Evolutionary conservation across 495 filamentous ascomycete genomes (phyloP).

Genomic region (Aspergillus campestris): DNA sequence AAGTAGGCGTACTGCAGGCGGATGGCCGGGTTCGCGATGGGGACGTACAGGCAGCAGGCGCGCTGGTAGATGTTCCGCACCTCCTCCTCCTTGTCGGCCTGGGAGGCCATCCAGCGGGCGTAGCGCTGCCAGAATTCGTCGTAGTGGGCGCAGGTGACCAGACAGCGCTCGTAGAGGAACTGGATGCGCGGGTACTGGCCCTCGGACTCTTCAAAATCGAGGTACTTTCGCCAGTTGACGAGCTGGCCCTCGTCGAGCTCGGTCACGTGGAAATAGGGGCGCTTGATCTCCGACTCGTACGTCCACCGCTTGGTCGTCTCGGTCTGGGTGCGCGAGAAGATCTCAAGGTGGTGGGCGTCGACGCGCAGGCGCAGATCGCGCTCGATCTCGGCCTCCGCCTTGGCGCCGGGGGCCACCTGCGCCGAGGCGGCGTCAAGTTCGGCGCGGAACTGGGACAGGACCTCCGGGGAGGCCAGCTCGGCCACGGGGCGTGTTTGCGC

Average conservation of each 20-base stretch:
- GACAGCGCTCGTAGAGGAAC: slow-evolving; percentile 87
- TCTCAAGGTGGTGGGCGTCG: slow-evolving; percentile 69
- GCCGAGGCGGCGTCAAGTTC: slow-evolving; percentile 55
- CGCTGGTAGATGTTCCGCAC: slow-evolving; percentile 89
- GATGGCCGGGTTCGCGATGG: slow-evolving; percentile 70
- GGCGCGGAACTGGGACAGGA: slow-evolving; percentile 56
- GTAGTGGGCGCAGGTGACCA: slow-evolving; percentile 88
- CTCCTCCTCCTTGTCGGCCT: slow-evolving; percentile 77
- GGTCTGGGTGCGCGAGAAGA: slow-evolving; percentile 73
- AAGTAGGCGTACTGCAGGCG: slow-evolving; percentile 91
- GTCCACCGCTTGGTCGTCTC: slow-evolving; percentile 94
- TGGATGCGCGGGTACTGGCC: slow-evolving; percentile 64
- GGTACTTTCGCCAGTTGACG: slow-evolving; percentile 90
- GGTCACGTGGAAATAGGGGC: slow-evolving; percentile 94
- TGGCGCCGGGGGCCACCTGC: slow-evolving; percentile 35
- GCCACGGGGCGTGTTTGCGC: slow-evolving; percentile 62
- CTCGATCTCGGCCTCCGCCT: slow-evolving; percentile 72
- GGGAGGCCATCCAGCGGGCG: slow-evolving; percentile 90
- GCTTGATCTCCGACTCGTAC: slow-evolving; percentile 89
- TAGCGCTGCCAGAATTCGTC: slow-evolving; percentile 98
- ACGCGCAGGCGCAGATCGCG: slow-evolving; percentile 71
- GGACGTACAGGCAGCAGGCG: slow-evolving; percentile 73
- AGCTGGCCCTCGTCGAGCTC: slow-evolving; percentile 82
- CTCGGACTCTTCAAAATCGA: slow-evolving; percentile 91
- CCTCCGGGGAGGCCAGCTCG: slow-evolving; percentile 65